A percentile compares a stretch with the other conserved stretches of the same genome.
phyloP scores from a whole-genome alignment of 495 filamentous ascomycete species.

The Podospora pseudocomata region DNA sequence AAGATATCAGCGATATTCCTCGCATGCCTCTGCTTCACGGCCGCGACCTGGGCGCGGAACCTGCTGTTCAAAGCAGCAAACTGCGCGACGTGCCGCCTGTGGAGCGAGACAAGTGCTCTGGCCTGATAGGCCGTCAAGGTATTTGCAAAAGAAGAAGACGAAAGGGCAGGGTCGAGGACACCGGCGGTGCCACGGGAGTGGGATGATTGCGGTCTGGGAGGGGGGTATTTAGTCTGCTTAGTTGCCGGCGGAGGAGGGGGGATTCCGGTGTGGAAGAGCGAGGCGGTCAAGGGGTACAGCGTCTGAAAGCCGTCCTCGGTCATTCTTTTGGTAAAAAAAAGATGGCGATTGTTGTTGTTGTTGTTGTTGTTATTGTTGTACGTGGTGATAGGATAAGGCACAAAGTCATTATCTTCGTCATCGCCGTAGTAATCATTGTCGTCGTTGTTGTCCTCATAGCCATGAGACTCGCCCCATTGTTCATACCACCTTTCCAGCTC shows the following conservation, averaged over 20 bases:
- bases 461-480: not conserved
- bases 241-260: not conserved
- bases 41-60: not conserved
- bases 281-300: not conserved
- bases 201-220: not conserved
- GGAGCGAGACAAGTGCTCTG: not conserved
- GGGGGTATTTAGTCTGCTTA: not conserved
- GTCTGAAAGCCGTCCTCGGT: not conserved
- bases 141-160: not conserved
- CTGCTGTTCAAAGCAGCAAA: not conserved
- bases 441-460: not conserved
- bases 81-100: not conserved
- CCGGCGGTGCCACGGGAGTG: not conserved
- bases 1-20: not conserved
- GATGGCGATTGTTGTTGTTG: not conserved
- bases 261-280: not conserved
- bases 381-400: not conserved
- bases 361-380: not conserved
- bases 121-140: not conserved
- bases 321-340: not conserved
- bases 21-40: not conserved
- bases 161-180: not conserved
- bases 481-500: conserved; percentile 2
- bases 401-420: not conserved
- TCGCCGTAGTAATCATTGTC: not conserved